Conservation (phyloP, 371 early-diverging fungal species). For the Quaeritorhiza haematococci region DNA sequence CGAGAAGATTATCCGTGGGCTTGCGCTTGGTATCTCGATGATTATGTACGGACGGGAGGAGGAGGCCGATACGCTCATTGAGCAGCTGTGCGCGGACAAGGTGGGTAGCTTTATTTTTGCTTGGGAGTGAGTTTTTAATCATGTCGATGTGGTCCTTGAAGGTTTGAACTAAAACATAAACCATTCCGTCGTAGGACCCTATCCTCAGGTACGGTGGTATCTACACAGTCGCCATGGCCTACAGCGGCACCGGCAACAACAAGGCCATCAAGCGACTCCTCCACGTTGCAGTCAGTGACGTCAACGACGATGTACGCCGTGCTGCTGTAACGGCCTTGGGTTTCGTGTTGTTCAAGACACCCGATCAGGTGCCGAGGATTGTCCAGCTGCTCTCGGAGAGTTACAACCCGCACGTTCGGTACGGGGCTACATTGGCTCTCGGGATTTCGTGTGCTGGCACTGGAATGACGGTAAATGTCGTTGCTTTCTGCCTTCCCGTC, state of each 20-base stretch:
- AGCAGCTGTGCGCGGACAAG: conserved; percentile 78
- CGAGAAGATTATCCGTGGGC: conserved; percentile 95
- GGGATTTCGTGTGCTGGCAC: conserved; percentile 98
- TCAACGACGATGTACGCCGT: conserved; percentile 97
- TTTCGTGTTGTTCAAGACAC: conserved; percentile 85
- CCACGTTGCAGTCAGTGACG: conserved; percentile 96
- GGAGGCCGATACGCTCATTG: conserved; percentile 83
- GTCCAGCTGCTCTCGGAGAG: conserved; percentile 96
- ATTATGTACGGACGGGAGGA: conserved; percentile 95
- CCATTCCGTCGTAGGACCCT: conserved; percentile 76
- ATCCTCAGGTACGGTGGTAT: conserved; percentile 94
- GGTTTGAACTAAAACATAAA: not conserved
- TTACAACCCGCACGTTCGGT: conserved; percentile 97
- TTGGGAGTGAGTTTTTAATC: not conserved
- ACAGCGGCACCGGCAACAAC: conserved; percentile 96
- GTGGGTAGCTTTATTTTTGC: conserved; percentile 1
- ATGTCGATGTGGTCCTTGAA: conserved; percentile 3
- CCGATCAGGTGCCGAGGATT: conserved; percentile 90
- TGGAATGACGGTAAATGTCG: conserved; percentile 57
- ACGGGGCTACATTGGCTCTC: conserved; percentile 94
- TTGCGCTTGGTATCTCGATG: conserved; percentile 88
- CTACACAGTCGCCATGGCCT: conserved; percentile 95
- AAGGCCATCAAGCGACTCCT: conserved; percentile 88
- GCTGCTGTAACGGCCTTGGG: conserved; percentile 97
- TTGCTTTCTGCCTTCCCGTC: not conserved